These are phyloP conservation scores for Lipomyces lipofer DNA, from an alignment of 805 yeast genomes.

Conservation along the genomic window DNA sequence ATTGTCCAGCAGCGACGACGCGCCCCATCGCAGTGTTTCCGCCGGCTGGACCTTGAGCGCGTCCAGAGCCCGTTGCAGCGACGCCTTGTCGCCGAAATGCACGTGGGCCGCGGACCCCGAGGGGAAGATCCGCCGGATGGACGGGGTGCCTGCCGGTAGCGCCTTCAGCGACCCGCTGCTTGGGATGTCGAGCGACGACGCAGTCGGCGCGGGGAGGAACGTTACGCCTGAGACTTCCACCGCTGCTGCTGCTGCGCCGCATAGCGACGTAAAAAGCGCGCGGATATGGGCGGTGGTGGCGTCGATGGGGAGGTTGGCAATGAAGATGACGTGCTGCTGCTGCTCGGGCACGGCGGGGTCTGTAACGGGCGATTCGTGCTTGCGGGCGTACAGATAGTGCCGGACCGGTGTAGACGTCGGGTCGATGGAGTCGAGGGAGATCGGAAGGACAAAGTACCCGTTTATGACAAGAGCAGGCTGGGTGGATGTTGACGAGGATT, in stretches of 20 bases:
- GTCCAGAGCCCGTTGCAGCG: constrained; percentile 60
- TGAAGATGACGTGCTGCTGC: constrained; percentile 35
- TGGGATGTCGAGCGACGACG: constrained; percentile 36
- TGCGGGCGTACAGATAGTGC: constrained; percentile 34
- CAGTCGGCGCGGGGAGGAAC: constrained; percentile 34
- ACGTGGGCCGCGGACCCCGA: constrained; percentile 17
- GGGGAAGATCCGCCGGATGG: constrained; percentile 32
- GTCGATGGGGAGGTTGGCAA: constrained; percentile 26
- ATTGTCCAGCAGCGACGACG: constrained; percentile 61
- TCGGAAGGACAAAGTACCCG: constrained; percentile 21
- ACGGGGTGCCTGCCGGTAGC: neutral
- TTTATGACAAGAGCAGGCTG: constrained; percentile 1
- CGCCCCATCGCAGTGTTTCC: constrained; percentile 69
- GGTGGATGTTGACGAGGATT: neutral
- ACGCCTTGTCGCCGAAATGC: constrained; percentile 42
- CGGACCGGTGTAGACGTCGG: neutral
- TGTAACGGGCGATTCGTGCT: constrained; percentile 27
- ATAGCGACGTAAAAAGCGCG: constrained; percentile 29
- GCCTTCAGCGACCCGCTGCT: constrained; percentile 14
- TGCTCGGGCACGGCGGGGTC: constrained; percentile 6
- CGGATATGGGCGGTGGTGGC: constrained; percentile 29
- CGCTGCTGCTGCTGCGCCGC: neutral
- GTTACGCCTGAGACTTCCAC: constrained; percentile 8
- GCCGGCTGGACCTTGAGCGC: constrained; percentile 44
- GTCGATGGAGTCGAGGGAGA: constrained; percentile 1